These are phyloP conservation scores for Penstemon barbatus DNA, from an alignment of 257 asterid species.

Conservation along the genomic window DNA sequence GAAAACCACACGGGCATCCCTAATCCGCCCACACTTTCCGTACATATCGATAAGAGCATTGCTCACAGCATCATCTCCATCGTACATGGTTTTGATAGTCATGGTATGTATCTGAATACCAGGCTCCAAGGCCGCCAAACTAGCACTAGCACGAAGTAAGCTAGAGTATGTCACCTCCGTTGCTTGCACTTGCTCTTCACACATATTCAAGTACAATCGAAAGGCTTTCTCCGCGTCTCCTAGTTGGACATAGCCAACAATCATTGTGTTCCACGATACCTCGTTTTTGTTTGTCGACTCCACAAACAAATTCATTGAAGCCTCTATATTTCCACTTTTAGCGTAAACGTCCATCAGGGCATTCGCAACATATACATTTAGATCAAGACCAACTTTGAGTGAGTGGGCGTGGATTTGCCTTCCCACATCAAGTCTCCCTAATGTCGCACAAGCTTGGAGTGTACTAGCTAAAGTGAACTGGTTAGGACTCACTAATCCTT, in stretches of 20 bases:
- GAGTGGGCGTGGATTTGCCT: constrained; percentile 68
- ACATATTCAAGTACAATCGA: constrained; percentile 57
- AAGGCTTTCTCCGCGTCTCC: constrained; percentile 80
- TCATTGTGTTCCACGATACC: constrained; percentile 91
- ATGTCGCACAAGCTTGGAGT: constrained; percentile 83
- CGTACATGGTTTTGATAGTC: constrained; percentile 60
- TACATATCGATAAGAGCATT: constrained; percentile 92
- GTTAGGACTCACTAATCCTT: constrained; percentile 57
- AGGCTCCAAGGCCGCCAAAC: constrained; percentile 74
- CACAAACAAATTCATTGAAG: constrained; percentile 55
- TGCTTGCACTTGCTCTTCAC: constrained; percentile 50
- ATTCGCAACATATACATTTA: constrained; percentile 64
- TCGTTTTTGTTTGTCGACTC: constrained; percentile 55
- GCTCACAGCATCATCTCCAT: constrained; percentile 63
- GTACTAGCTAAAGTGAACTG: constrained; percentile 88
- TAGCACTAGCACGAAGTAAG: constrained; percentile 79
- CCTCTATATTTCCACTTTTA: constrained; percentile 71
- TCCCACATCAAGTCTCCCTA: constrained; percentile 57
- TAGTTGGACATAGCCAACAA: constrained; percentile 73
- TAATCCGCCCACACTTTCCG: constrained; percentile 81
- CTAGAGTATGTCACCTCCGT: constrained; percentile 86
- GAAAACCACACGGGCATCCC: constrained; percentile 69
- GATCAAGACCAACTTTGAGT: constrained; percentile 62
- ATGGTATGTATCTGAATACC: constrained; percentile 77
- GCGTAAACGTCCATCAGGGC: constrained; percentile 95